Conservation (phyloP, 208 protist species). For the Trypanosoma caninum region DNA sequence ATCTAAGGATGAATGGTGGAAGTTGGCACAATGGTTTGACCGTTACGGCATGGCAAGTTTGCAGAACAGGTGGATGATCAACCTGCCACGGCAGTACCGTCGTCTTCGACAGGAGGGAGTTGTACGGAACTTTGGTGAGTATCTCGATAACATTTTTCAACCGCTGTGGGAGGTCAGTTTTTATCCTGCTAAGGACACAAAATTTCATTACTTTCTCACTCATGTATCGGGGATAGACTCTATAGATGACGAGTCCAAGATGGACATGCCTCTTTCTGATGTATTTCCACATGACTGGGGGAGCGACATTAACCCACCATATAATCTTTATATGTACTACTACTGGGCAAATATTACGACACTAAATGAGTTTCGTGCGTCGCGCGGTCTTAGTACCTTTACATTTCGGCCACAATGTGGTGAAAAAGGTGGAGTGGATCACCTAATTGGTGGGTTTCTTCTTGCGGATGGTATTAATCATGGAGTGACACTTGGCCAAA, state of each 20-base stretch:
- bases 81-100: constrained; percentile 91
- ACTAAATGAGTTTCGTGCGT: constrained; percentile 94
- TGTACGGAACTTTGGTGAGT: constrained; percentile 92
- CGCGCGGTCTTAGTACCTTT: constrained; percentile 80
- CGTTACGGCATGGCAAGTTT: constrained; percentile 94
- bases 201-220: constrained; percentile 95
- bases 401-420: constrained; percentile 97
- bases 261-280: constrained; percentile 80
- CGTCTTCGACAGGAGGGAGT: constrained; percentile 71
- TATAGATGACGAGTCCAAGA: constrained; percentile 95
- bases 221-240: constrained; percentile 97
- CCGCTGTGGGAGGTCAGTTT: constrained; percentile 97
- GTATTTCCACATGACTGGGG: constrained; percentile 92
- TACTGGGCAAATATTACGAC: constrained; percentile 97
- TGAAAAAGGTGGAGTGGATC: constrained; percentile 89
- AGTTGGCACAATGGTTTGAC: constrained; percentile 95
- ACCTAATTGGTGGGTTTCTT: constrained; percentile 94
- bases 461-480: constrained; percentile 96
- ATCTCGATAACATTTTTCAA: constrained; percentile 96
- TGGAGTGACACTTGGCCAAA: constrained; percentile 94
- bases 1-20: constrained; percentile 91
- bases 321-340: constrained; percentile 98
- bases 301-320: constrained; percentile 95
- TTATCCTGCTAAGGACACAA: constrained; percentile 92
- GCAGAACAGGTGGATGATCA: constrained; percentile 97